phyloP scores from a whole-genome alignment of 352 stramenopile species.

The Globisporangium spiculum region DNA sequence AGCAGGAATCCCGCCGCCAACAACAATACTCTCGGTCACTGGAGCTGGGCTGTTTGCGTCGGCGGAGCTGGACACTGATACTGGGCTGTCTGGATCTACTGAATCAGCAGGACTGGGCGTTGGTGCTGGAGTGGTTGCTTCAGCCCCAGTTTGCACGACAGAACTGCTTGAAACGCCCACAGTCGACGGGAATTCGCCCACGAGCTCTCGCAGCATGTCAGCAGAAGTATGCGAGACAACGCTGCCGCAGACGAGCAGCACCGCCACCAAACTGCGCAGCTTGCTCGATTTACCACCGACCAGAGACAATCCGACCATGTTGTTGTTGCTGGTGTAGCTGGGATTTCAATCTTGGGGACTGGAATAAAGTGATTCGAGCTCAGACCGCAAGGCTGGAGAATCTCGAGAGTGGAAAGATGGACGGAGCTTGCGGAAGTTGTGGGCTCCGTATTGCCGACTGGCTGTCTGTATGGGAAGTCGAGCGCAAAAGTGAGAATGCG shows the following conservation, averaged over 20 bases:
- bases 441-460: background rate
- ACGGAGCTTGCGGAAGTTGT: background rate
- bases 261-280: background rate
- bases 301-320: background rate
- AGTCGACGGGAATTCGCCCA: background rate
- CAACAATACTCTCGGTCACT: background rate
- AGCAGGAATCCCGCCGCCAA: too few species aligned
- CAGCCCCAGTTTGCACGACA: background rate
- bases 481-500: conserved; percentile 8
- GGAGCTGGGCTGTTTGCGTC: background rate
- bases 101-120: background rate
- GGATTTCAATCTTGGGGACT: background rate
- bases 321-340: background rate
- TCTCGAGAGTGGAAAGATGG: background rate
- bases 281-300: background rate
- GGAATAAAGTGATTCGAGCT: background rate
- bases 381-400: background rate
- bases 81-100: background rate
- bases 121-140: background rate
- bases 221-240: background rate
- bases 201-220: background rate
- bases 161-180: too few species aligned
- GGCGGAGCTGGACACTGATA: too few species aligned
- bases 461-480: background rate
- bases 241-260: conserved; percentile 2